Evolutionary conservation across 495 filamentous ascomycete genomes (phyloP).

Genomic region (Aspergillus bridgeri): DNA sequence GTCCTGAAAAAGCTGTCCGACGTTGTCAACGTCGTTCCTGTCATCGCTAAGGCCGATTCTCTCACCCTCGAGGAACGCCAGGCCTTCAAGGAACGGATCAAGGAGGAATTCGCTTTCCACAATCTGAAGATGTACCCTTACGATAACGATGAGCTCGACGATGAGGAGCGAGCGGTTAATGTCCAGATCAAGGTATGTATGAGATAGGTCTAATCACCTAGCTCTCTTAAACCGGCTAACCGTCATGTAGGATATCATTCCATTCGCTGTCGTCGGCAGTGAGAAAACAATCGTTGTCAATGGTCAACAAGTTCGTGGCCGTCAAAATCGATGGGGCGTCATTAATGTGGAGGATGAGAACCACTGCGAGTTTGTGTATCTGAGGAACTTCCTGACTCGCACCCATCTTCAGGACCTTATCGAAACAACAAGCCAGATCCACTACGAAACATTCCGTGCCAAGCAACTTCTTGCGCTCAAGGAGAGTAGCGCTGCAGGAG

Average conservation of each 20-base stretch:
- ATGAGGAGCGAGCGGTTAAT: slow-evolving; percentile 92
- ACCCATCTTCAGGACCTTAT: slow-evolving; percentile 97
- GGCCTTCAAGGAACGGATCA: slow-evolving; percentile 98
- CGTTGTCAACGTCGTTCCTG: slow-evolving; percentile 97
- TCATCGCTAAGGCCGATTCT: slow-evolving; percentile 97
- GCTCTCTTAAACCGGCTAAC: slow-evolving; percentile 22
- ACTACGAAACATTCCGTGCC: slow-evolving; percentile 99
- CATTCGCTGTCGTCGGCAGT: slow-evolving; percentile 95
- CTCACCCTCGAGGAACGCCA: slow-evolving; percentile 92
- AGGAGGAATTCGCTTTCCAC: slow-evolving; percentile 99
- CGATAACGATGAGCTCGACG: slow-evolving; percentile 97
- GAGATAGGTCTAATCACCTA: slow-evolving; percentile 13
- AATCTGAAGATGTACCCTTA: slow-evolving; percentile 99
- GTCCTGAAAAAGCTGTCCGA: slow-evolving; percentile 98
- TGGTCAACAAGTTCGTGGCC: slow-evolving; percentile 95
- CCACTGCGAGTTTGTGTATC: slow-evolving; percentile 98
- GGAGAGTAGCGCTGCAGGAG: slow-evolving; percentile 86
- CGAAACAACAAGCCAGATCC: slow-evolving; percentile 99
- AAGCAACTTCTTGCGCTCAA: slow-evolving; percentile 97
- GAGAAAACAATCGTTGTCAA: slow-evolving; percentile 97
- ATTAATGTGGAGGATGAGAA: slow-evolving; percentile 99
- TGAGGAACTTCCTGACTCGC: slow-evolving; percentile 95
- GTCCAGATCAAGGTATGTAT: slow-evolving; percentile 90
- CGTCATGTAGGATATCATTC: slow-evolving; percentile 74
- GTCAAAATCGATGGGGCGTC: slow-evolving; percentile 98